These are phyloP conservation scores for Carallia brachiata DNA, from an alignment of 345 rosid genomes.

Conservation along the genomic window DNA sequence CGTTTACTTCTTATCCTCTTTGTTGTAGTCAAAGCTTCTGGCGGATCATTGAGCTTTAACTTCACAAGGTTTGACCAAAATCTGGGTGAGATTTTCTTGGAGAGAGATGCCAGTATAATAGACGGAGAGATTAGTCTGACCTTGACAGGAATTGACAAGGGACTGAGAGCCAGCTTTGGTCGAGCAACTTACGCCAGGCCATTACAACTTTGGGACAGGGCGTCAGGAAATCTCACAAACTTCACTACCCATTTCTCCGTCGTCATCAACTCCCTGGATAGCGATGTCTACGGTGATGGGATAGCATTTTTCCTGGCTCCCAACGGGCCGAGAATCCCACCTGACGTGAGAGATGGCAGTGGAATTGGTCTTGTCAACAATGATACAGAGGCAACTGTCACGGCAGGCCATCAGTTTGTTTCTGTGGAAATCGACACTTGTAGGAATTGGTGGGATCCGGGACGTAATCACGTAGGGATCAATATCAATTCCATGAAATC, in stretches of 20 bases:
- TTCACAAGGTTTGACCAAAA: background rate
- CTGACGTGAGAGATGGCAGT: background rate
- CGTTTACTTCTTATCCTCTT: too few relatives aligned
- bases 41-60: background rate
- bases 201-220: slow-evolving; percentile 14
- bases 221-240: slow-evolving; percentile 15
- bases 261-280: background rate
- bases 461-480: slow-evolving; percentile 14
- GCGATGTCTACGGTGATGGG: background rate
- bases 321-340: background rate
- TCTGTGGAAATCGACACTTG: slow-evolving; percentile 26
- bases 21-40: background rate
- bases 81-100: background rate
- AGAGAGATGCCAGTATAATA: background rate
- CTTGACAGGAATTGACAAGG: too few relatives aligned
- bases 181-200: slow-evolving; percentile 8
- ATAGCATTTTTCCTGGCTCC: slow-evolving; percentile 19
- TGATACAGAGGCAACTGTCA: background rate
- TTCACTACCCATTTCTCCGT: slow-evolving; percentile 31
- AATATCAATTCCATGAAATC: slow-evolving; percentile 27
- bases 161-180: slow-evolving; percentile 1
- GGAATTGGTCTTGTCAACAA: background rate
- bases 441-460: slow-evolving; percentile 11
- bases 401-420: background rate
- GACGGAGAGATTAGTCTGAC: background rate